Base-by-base conservation (phyloP, 768 basidiomycete species). In the Termitomyces bulborhizus region DNA sequence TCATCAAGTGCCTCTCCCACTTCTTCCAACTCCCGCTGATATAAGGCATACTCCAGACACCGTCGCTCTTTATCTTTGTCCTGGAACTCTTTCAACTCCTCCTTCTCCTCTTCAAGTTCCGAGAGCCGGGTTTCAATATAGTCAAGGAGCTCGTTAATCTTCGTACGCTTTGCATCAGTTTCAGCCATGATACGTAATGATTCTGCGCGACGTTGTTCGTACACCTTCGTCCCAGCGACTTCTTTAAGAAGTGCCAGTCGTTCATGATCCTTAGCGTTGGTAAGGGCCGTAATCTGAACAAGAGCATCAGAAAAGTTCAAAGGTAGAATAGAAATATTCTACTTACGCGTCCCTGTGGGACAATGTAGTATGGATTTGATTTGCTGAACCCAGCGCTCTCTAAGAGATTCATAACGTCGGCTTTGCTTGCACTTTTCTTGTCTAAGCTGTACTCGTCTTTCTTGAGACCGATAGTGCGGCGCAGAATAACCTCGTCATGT, bases 331-430 rank as follows among this genome's bases (percentile, higher is more conserved):
- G 13, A 43, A 29, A 15, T 50, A 32, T 1, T 8, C 9, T 15
- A 80, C 86, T 70, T 63, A 97, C 95, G 49, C 96, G 77, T 51
- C 97, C 97, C 76, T 99, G 97, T 2, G 97, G 97, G 0, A 98
- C 96, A 61, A 99, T 99, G 65, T 98, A 99, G 68, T 98, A 99
- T 0, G 97, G 97, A 65, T 98, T 99, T n/a, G 88, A 88, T 66
- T 93, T 90, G 73, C 90, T 93, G 75, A 99, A 99, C 0, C 97
- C 96, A 1, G 97, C 97, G 65, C 88, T 90, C 68, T 98, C 97
- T 45, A 99, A 80, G 26, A 98, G 76, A 65, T 93, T 95, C 92
- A 97, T 96, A 18, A 99, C 92, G 65, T 99, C 97, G 3, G 94
- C 96, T 69, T 97, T 97, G 69, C 85, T 90, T 0, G 90, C 88